A percentile compares a stretch with the other conserved stretches of the same genome.
Evolutionary conservation across 805 yeast genomes (phyloP).

Genomic region (Lachancea nothofagi): DNA sequence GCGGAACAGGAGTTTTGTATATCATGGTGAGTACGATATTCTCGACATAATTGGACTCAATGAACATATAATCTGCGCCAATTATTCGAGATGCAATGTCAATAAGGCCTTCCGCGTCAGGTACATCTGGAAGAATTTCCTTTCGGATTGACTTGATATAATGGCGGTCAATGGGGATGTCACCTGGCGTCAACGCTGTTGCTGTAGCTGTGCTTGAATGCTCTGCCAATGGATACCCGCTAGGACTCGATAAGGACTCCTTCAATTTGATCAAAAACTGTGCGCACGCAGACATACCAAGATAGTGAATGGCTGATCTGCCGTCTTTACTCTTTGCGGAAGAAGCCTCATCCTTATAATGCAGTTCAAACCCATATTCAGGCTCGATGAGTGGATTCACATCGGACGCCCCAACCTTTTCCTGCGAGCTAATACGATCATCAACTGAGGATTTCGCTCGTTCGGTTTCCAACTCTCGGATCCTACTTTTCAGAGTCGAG

Average conservation of each 20-base stretch:
- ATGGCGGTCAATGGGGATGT: background rate
- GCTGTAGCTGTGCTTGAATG: background rate
- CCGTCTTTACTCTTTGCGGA: background rate
- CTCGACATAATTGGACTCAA: slow-evolving; percentile 13
- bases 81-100: slow-evolving; percentile 12
- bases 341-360: background rate
- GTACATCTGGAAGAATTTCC: slow-evolving; percentile 12
- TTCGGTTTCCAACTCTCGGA: slow-evolving; percentile 12
- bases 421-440: background rate
- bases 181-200: background rate
- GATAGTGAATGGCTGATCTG: slow-evolving; percentile 4
- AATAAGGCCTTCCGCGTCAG: slow-evolving; percentile 14
- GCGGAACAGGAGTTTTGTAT: slow-evolving; percentile 4
- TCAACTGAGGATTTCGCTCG: slow-evolving; percentile 2
- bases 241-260: slow-evolving; percentile 12
- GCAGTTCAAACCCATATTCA: background rate
- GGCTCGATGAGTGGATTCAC: slow-evolving; percentile 13
- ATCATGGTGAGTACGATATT: slow-evolving; percentile 7
- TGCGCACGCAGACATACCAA: slow-evolving; percentile 17
- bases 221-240: slow-evolving; percentile 1
- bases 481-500: slow-evolving; percentile 13
- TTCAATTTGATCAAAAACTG: slow-evolving; percentile 14
- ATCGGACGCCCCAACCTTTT: background rate
- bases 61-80: slow-evolving; percentile 20
- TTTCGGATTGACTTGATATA: background rate